Evolutionary conservation across 306 rosid species (phyloP), one percentile per base, ranked within the genome.

Genomic region (Sphenostylis stenocarpa): DNA sequence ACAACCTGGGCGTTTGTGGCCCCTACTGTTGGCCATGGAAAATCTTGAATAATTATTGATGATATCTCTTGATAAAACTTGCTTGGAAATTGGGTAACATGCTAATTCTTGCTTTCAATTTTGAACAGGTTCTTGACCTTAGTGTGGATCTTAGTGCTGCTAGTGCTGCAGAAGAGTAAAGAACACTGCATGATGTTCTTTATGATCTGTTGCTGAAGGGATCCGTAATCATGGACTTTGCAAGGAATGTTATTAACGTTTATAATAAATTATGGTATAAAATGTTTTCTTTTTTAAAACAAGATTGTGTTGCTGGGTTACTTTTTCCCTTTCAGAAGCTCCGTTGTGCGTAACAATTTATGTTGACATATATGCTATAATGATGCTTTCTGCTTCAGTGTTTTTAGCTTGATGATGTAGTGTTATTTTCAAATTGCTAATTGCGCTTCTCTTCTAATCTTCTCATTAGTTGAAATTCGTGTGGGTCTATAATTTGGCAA

Each of bases 111-210:
- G 55, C 53, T 17, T 66, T 24, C 31, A 23, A 55, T 38, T 39
- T 76, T 78, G 86, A 44, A 41, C 89, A 94, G 97, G 93, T 77
- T 80, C 77, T 91, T 78, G 98, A 94, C 86, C 95, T 94, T 45
- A 87, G 87, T 43, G 97, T 94, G 90, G 98, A 94, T 89, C 85
- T 94, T 45, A 94, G 97, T 78, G 93, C 96, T 80, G 98, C 98
- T 14, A 89, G 97, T 84, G 98, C 98, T 45, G 97, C 97, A 31
- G 97, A 94, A 83, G 98, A 94, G 86, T 91, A 85, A 88, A 67
- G 55, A 73, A 28, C 70, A 23, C 20, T 47, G 10, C 69, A 3
- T 13, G 73, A 55, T 60, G 69, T 64, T 43, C 31, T 41, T 82
- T 53, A 29, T 33, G 76, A 53, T 70, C 17, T 58, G 79, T 57